A percentile compares a stretch with the other conserved stretches of the same genome.
phyloP scores from a whole-genome alignment of 2,329 filamentous ascomycete genomes.

The Ophiocordyceps camponoti-floridani region DNA sequence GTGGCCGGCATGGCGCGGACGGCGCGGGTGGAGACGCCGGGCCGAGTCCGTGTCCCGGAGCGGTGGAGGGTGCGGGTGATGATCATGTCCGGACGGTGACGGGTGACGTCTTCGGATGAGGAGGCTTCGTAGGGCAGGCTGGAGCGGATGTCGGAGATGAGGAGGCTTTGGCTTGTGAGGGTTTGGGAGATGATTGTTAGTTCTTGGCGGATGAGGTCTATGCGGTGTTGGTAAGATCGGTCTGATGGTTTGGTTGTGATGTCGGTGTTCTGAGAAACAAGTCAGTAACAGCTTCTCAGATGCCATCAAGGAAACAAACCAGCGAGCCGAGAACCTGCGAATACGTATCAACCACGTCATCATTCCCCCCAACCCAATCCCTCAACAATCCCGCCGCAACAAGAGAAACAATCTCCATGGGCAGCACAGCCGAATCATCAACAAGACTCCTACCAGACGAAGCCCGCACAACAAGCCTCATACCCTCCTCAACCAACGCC shows the following conservation, averaged over 20 bases:
- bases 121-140: slow-evolving; percentile 3
- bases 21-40: neutral
- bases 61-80: neutral
- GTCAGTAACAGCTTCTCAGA: neutral
- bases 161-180: slow-evolving; percentile 13
- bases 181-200: slow-evolving; percentile 18
- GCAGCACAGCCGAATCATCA: slow-evolving; percentile 19
- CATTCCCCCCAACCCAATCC: slow-evolving; percentile 18
- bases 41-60: neutral
- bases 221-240: slow-evolving; percentile 20
- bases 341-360: slow-evolving; percentile 22
- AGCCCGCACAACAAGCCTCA: slow-evolving; percentile 16
- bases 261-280: slow-evolving; percentile 10
- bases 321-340: slow-evolving; percentile 21
- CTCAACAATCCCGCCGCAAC: slow-evolving; percentile 19
- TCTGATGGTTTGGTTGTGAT: slow-evolving; percentile 21
- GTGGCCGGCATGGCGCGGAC: neutral
- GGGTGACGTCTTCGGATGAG: slow-evolving; percentile 2
- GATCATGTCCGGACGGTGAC: neutral
- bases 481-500: slow-evolving; percentile 15
- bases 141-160: slow-evolving; percentile 11
- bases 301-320: slow-evolving; percentile 10
- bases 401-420: slow-evolving; percentile 23
- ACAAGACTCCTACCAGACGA: slow-evolving; percentile 15
- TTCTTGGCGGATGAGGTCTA: slow-evolving; percentile 23